These are phyloP conservation scores for Medicago lupulina DNA, from an alignment of 306 rosid species.

Conservation along the genomic window DNA sequence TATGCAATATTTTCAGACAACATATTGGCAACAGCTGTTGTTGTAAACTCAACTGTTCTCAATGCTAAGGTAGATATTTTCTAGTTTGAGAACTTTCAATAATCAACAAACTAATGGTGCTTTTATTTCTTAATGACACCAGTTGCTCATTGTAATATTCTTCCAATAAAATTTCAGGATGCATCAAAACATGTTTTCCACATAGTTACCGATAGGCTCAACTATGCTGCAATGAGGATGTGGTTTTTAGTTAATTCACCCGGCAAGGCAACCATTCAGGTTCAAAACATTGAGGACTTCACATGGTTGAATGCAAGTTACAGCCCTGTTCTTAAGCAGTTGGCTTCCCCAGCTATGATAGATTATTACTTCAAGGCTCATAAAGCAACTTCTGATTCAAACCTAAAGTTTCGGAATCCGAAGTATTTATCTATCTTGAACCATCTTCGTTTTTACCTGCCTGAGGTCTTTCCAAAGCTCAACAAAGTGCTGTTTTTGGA, in stretches of 20 bases:
- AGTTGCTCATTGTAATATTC: conserved; percentile 27
- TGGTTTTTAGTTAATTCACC: conserved; percentile 94
- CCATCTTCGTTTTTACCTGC: conserved; percentile 98
- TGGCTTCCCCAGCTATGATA: conserved; percentile 85
- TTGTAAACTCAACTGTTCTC: conserved; percentile 80
- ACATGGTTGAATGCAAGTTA: conserved; percentile 97
- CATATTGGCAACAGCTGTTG: conserved; percentile 89
- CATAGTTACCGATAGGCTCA: conserved; percentile 89
- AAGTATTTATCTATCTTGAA: conserved; percentile 94
- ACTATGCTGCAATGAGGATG: conserved; percentile 98
- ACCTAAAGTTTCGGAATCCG: conserved; percentile 90
- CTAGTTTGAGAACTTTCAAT: background rate
- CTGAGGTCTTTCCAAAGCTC: conserved; percentile 94
- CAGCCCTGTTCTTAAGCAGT: conserved; percentile 95
- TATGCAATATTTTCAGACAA: conserved; percentile 95
- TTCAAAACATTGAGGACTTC: conserved; percentile 87
- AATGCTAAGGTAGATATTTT: conserved; percentile 69
- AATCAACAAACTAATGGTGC: background rate
- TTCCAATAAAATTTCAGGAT: conserved; percentile 61
- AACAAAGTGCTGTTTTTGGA: conserved; percentile 89
- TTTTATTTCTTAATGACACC: conserved; percentile 38
- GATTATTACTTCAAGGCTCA: conserved; percentile 93
- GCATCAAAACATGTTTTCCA: conserved; percentile 90
- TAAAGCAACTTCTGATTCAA: conserved; percentile 79
- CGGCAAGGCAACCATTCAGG: conserved; percentile 81